These are phyloP conservation scores for Drosera capensis DNA, from an alignment of 148 eudicot genomes.

Conservation along the genomic window DNA sequence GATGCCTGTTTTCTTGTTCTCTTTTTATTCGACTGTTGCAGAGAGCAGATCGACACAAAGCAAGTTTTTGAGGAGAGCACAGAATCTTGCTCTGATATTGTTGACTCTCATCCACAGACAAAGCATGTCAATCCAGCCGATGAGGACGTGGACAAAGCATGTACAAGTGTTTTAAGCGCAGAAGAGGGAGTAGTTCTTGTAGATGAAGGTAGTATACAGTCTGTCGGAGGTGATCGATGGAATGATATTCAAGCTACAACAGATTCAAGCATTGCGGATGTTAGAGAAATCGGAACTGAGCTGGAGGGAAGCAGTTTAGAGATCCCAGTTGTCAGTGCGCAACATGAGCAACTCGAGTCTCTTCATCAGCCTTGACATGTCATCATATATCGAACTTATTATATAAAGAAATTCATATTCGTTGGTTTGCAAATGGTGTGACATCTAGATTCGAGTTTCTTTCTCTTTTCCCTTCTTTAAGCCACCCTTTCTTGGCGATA, in stretches of 20 bases:
- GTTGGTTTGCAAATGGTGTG: no score
- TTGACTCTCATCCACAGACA: conserved; percentile 39
- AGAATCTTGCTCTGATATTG: conserved; percentile 48
- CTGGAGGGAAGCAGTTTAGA: conserved; percentile 50
- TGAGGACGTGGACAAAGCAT: conserved; percentile 89
- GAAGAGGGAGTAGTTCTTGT: conserved; percentile 31
- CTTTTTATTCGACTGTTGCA: no score
- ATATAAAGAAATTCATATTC: no score
- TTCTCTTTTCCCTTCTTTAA: no score
- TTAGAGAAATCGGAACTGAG: conserved; percentile 57
- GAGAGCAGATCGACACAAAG: conserved; percentile 55
- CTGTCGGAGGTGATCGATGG: conserved; percentile 64
- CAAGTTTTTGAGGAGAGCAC: conserved; percentile 62
- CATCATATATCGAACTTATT: no score
- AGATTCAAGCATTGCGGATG: conserved; percentile 78
- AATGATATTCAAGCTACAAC: conserved; percentile 83
- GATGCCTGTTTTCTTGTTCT: conserved; percentile 4
- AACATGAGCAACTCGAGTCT: neutral
- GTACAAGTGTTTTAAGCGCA: conserved; percentile 52
- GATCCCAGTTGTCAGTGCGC: conserved; percentile 52
- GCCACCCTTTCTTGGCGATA: no score
- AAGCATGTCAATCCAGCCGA: conserved; percentile 80
- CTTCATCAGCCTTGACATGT: neutral
- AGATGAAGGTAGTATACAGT: conserved; percentile 30
- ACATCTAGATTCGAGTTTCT: no score